Base-by-base conservation (phyloP, 495 filamentous ascomycete genomes). In the Xylaria castorea region DNA sequence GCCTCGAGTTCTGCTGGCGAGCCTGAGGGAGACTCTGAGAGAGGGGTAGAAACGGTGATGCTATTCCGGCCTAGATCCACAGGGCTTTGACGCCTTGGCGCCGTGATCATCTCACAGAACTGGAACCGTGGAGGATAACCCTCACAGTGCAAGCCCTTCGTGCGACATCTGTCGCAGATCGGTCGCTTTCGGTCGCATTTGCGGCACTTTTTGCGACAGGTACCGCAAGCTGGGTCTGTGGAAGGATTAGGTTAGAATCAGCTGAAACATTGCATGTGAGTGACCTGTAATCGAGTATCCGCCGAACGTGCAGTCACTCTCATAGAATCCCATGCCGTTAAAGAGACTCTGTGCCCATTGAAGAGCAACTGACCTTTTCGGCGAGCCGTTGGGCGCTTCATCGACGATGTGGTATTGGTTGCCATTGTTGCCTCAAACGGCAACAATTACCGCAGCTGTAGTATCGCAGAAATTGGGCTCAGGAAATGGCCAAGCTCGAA, bases 111-210 rank as follows among this genome's bases (percentile, higher is more conserved):
- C 53, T 58, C 53, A n/a, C 53, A 58, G 53, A 58, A 58, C 53
- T 58, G 53, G 20, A 58, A 58, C 5, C 53, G 53, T 25, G 53
- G 53, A 27, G 53, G 53, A 32, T 58, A 58, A 22, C 53, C 53
- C 53, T 58, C 53, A 22, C 53, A 58, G 25, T 34, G 53, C 53
- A 58, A 58, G 27, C 53, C 53, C 27, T 58, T 58, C 9, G 53
- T 58, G 27, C 53, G 53, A 34, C 53, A 58, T 58, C 53, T 58
- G 5, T 58, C 27, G 53, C 53, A 58, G 6, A 58, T 58, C 22
- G 53, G 53, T 4, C 53, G 53, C 53, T 58, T 58, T 32, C 53
- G 53, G 53, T 58, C 53, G 27, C 53, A 58, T 58, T 58, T 58
- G 53, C 53, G 53, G 14, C 53, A 58, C 53, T 58, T 58, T 58